These are phyloP conservation scores for Populus nigra DNA, from an alignment of 345 rosid genomes.

Conservation along the genomic window DNA sequence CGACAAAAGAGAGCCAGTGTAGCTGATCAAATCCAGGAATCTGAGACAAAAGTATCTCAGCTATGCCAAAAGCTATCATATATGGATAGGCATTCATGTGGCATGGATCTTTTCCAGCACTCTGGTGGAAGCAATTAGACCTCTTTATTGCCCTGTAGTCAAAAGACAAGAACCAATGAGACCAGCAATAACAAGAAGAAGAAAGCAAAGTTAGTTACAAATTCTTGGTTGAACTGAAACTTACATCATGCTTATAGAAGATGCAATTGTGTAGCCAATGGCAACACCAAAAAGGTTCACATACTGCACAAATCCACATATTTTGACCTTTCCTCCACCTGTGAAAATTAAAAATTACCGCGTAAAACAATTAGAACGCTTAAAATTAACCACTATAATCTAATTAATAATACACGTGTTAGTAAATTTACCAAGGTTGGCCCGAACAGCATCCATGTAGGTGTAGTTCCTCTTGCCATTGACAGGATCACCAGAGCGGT, in stretches of 20 bases:
- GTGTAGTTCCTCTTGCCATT: conserved; percentile 72
- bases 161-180: neutral
- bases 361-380: neutral
- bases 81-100: conserved; percentile 51
- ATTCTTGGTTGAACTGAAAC: neutral
- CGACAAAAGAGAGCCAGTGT: conserved; percentile 90
- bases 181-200: neutral
- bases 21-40: conserved; percentile 83
- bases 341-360: conserved; percentile 1
- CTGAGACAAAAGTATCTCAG: conserved; percentile 61
- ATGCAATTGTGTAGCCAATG: conserved; percentile 76
- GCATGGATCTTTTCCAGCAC: conserved; percentile 46
- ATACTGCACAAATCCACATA: conserved; percentile 69
- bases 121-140: conserved; percentile 54
- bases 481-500: conserved; percentile 61
- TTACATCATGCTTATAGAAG: conserved; percentile 79
- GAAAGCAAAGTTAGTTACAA: neutral
- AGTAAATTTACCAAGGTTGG: conserved; percentile 51
- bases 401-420: neutral
- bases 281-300: conserved; percentile 63
- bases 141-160: conserved; percentile 58
- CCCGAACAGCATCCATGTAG: conserved; percentile 61
- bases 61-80: conserved; percentile 67
- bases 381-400: neutral
- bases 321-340: conserved; percentile 69